These are phyloP conservation scores for Rhexocercosporidium sp. DNA, from an alignment of 2,329 filamentous ascomycete genomes.

Conservation along the genomic window DNA sequence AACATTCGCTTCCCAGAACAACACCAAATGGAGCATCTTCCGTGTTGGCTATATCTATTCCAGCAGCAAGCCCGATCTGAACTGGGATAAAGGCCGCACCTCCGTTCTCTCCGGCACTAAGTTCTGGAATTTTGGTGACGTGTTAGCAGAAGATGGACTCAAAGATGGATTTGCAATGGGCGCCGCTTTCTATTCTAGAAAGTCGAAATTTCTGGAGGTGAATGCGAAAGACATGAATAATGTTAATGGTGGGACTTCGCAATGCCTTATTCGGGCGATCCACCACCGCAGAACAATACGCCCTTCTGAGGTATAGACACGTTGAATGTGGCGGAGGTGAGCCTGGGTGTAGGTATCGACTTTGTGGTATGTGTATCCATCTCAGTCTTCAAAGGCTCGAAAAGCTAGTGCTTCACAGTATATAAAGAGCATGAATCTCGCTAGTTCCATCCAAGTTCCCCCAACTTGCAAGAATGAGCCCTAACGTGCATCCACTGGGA, in stretches of 20 bases:
- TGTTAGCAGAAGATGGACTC: not conserved
- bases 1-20: not conserved
- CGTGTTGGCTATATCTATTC: slow-evolving; percentile 4
- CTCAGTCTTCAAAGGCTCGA: not conserved
- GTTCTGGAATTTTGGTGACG: slow-evolving; percentile 15
- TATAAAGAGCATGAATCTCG: no score
- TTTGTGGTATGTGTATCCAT: slow-evolving; percentile 1
- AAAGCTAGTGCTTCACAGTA: no score
- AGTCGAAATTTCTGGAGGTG: not conserved
- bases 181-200: slow-evolving; percentile 3
- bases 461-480: not conserved
- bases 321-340: slow-evolving; percentile 5
- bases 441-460: not conserved
- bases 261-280: not conserved
- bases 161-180: slow-evolving; percentile 10
- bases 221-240: slow-evolving; percentile 3
- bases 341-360: not conserved
- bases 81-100: slow-evolving; percentile 13
- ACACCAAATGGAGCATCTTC: slow-evolving; percentile 8
- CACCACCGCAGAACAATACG: not conserved
- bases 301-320: slow-evolving; percentile 4
- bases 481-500: not conserved
- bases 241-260: slow-evolving; percentile 2
- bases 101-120: not conserved
- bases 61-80: not conserved